A percentile compares a stretch with the other conserved stretches of the same genome.
These are phyloP conservation scores for Hanseniaspora vineae DNA, from an alignment of 805 yeast species.

Conservation along the genomic window DNA sequence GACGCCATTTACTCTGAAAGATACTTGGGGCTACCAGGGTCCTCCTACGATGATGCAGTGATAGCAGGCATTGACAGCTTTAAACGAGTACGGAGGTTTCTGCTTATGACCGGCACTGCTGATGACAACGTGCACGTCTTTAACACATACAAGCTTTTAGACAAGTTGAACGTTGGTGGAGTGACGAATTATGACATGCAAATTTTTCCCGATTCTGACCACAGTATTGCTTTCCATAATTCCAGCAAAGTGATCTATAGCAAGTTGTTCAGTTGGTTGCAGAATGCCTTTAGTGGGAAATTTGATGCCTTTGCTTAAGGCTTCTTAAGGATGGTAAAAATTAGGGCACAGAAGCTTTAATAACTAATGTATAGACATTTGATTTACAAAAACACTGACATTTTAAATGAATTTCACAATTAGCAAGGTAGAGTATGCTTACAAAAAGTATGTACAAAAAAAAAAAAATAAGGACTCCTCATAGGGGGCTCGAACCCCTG, in stretches of 20 bases:
- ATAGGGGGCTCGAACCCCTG: constrained; percentile 39
- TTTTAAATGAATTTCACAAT: no score
- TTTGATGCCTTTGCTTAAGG: constrained; percentile 10
- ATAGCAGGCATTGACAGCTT: constrained; percentile 32
- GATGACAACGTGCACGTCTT: constrained; percentile 79
- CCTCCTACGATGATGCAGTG: constrained; percentile 37
- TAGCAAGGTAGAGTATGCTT: no score
- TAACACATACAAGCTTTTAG: constrained; percentile 50
- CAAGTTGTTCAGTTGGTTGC: constrained; percentile 57
- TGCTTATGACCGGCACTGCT: constrained; percentile 71
- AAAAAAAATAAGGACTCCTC: constrained; percentile 26
- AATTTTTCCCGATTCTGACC: constrained; percentile 89
- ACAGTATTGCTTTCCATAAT: constrained; percentile 66
- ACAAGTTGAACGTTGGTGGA: constrained; percentile 35
- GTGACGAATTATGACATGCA: constrained; percentile 77
- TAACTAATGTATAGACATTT: no score
- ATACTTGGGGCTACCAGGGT: constrained; percentile 46
- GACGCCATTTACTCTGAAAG: constrained; percentile 75
- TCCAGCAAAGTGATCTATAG: constrained; percentile 65
- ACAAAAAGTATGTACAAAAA: no score
- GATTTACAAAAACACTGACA: not conserved
- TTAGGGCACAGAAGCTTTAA: no score
- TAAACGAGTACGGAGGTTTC: constrained; percentile 38
- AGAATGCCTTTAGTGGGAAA: constrained; percentile 38
- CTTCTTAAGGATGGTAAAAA: no score